These are phyloP conservation scores for Ascochyta clinopodiicola DNA, from an alignment of 2,329 filamentous ascomycete species.

Conservation along the genomic window DNA sequence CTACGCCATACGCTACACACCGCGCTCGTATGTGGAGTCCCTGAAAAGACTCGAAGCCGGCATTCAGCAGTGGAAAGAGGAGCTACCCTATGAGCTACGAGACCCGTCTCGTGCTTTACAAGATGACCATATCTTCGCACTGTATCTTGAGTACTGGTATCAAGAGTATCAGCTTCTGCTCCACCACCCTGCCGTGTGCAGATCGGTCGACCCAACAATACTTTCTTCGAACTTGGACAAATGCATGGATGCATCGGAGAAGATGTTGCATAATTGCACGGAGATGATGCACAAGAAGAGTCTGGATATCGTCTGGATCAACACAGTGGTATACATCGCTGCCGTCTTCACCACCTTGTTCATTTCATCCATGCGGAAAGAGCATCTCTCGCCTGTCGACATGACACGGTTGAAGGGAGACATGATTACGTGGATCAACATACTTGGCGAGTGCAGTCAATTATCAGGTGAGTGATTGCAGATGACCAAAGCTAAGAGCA, in stretches of 20 bases:
- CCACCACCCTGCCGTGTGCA: slow-evolving; percentile 61
- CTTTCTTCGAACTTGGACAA: slow-evolving; percentile 61
- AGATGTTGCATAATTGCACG: slow-evolving; percentile 67
- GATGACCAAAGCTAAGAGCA: not conserved
- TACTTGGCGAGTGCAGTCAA: slow-evolving; percentile 70
- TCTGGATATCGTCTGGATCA: slow-evolving; percentile 80
- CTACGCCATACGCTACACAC: slow-evolving; percentile 72
- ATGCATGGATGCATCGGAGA: slow-evolving; percentile 69
- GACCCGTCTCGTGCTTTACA: slow-evolving; percentile 54
- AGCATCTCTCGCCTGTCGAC: slow-evolving; percentile 64
- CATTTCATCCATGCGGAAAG: slow-evolving; percentile 70
- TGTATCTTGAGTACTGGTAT: slow-evolving; percentile 59
- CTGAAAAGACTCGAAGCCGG: slow-evolving; percentile 71
- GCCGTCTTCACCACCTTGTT: slow-evolving; percentile 77
- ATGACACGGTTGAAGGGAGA: slow-evolving; percentile 67
- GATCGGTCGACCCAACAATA: slow-evolving; percentile 63
- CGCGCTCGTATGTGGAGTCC: slow-evolving; percentile 67
- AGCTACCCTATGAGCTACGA: slow-evolving; percentile 67
- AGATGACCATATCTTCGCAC: slow-evolving; percentile 57
- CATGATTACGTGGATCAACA: slow-evolving; percentile 72
- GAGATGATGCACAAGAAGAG: slow-evolving; percentile 69
- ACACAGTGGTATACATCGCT: slow-evolving; percentile 73
- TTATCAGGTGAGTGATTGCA: slow-evolving; percentile 65
- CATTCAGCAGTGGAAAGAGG: slow-evolving; percentile 67
- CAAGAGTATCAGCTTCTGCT: slow-evolving; percentile 59